Base-by-base conservation (phyloP, 345 rosid genomes). In the Gossypium ekmanianum region DNA sequence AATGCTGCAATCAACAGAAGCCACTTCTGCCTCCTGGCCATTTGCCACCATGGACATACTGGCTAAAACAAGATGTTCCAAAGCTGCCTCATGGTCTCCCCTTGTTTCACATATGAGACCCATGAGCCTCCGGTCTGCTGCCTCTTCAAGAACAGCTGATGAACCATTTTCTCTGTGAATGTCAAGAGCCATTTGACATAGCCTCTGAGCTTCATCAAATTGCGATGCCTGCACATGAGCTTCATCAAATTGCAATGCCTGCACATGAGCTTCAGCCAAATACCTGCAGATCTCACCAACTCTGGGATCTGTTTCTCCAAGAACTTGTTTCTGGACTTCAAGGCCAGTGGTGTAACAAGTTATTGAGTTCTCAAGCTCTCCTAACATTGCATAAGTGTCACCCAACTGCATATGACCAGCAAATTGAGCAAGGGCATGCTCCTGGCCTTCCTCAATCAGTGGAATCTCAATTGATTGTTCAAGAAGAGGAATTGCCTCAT, bases 371-470 rank as follows among this genome's bases (percentile, higher is more conserved):
- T 94, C 98, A 61, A 90, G 87, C 77, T 86, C 93, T 67, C 97
- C 97, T 73, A 92, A 61, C 95, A 91, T 88, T 57, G 97, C 91
- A 61, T 90, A 88, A 64, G 92, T 88, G 81, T 94, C 98, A 65
- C 98, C 97, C 87, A 77, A 92, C 79, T 94, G 98, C 98, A 94
- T 94, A 73, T 89, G 85, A 55, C 98, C 92, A 2, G 97, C 90
- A 79, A 94, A 94, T 84, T 88, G 91, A 11, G 97, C 97, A 9
- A 94, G 87, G 26, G 92, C 92, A 47, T 91, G 97, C 45, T 91
- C 88, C 85, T 90, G 92, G 12, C 94, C 90, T 54, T 89, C 83
- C 71, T 89, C 89, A 7, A 87, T 69, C 58, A 65, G 74, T 7
- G 94, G 95, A 68, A 94, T 94, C 84, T 89, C 87, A 55, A 92